phyloP scores from a whole-genome alignment of 2,329 filamentous ascomycete species.

The Calycina marina region DNA sequence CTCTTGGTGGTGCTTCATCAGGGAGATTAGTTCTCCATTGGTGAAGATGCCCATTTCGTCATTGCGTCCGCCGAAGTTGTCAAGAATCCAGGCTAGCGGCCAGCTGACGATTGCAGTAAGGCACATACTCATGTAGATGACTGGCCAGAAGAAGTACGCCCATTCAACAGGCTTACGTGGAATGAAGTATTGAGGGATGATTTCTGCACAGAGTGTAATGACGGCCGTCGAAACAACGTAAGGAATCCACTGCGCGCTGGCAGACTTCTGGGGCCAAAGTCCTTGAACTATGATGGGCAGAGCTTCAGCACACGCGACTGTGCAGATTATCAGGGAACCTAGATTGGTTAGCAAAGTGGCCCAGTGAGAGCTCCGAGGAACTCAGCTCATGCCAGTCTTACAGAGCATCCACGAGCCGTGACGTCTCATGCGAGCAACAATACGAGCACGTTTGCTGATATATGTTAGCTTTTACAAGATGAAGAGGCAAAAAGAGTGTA shows the following conservation, averaged over 20 bases:
- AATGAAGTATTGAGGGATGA: conserved; percentile 18
- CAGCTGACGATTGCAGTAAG: conserved; percentile 13
- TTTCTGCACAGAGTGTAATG: conserved; percentile 16
- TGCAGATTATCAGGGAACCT: conserved; percentile 17
- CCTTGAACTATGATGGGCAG: conserved; percentile 16
- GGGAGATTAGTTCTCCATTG: conserved; percentile 10
- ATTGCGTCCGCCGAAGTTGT: conserved; percentile 4
- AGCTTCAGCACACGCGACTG: conserved; percentile 14
- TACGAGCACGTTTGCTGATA: conserved; percentile 10
- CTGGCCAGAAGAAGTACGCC: conserved; percentile 16
- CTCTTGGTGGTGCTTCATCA: conserved; percentile 16
- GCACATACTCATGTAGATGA: conserved; percentile 18
- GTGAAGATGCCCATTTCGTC: conserved; percentile 11
- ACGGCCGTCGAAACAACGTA: conserved; percentile 15
- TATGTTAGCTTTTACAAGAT: conserved; percentile 5
- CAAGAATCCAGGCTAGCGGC: conserved; percentile 14
- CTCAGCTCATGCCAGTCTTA: conserved; percentile 3
- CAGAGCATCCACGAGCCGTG: conserved; percentile 18
- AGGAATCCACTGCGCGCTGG: conserved; percentile 9
- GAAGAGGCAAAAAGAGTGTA: background rate
- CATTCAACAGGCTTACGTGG: conserved; percentile 13
- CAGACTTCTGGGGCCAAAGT: conserved; percentile 5
- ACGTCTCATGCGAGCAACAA: conserved; percentile 11
- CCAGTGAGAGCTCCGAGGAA: background rate
- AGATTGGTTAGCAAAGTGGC: no score